Evolutionary conservation across 805 yeast genomes (phyloP), one percentile per base, ranked within the genome.

Genomic region (Lipomyces mesembrius): DNA sequence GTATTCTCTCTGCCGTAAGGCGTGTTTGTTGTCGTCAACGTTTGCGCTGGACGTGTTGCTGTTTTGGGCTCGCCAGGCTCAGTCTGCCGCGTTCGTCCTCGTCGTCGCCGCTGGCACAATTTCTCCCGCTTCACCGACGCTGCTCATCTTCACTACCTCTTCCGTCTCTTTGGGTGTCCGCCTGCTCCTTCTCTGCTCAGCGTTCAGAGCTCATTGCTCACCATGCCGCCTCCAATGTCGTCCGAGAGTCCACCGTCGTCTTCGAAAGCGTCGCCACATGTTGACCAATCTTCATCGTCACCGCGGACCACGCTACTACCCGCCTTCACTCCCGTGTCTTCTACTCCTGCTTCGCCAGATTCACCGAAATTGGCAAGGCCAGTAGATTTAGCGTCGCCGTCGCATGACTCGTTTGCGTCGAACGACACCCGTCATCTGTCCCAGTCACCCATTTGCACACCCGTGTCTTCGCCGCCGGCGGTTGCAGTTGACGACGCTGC

Each of bases 281-380:
- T 12, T 12, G 34, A 52, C 34, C 34, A 20, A 25, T 52, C 55
- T n/a, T 29, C 29, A 5, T 25, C 29, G 34, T 25, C 55, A 11
- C 17, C 55, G 20, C 34, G 55, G 55, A 5, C 55, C 11, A n/a
- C 61, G 61, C 60, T 62, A 22, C 51, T 62, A 14, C 65, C 65
- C 9, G 56, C 65, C 17, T 62, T 62, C 61, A n/a, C 61, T 9
- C 65, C 67, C 22, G n/a, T 52, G 55, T 20, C 55, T 11, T 20
- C 55, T 22, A 17, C 49, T 17, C 20, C 49, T 3, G 49, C 49
- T n/a, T 8, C 49, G 7, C 22, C 49, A 43, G 9, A n/a, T 17
- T 43, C 49, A 43, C 20, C 49, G 22, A 17, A 43, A n/a, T 43
- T 22, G n/a, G 9, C 22, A 25, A 29, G 17, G 32, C 34, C 55